Evolutionary conservation across 805 yeast species (phyloP), one percentile per base, ranked within the genome.

Genomic region (Wickerhamiella azymoides): DNA sequence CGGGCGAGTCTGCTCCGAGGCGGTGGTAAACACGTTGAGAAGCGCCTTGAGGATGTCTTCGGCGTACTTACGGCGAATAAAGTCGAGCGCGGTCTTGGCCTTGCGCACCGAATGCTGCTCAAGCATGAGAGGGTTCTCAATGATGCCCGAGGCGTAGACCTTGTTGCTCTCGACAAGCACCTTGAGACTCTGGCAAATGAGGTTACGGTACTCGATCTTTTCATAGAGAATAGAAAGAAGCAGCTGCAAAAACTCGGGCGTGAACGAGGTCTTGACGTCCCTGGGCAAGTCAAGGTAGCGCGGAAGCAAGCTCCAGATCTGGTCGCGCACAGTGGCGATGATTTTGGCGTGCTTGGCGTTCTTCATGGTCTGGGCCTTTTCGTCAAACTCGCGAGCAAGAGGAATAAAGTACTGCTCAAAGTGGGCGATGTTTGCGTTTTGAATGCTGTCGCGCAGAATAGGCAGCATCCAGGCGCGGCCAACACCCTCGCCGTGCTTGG

Each of bases 391-490:
- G 25, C 59, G 58, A n/a, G 61, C 57, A 35, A 79, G 62, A 24
- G 97, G 97, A 13, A 81, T 62, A 44, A 92, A 72, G 33, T 77
- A 68, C 18, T 63, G 62, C 48, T 73, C 70, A 63, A 76, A 92
- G 58, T 70, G 84, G 0, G 72, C 66, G 47, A 92, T 67, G 40
- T 72, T 70, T 1, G 96, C 80, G 55, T 76, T 73, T 55, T 79
- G 73, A 24, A 85, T 81, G 56, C 84, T 78, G 56, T 88, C 96
- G 65, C 96, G 80, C 50, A 92, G 71, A 28, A 92, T 61, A 10
- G 98, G 98, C 52, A 92, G 71, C 55, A 92, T 59, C 96, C 97
- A 92, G 39, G 96, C 96, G 60, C 97, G 76, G 39, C 96, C 96
- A n/a, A 79, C 72, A 37, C 71, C 69, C 27, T 66, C 63, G 1